phyloP scores from a whole-genome alignment of 2,329 filamentous ascomycete genomes.

The Alternaria gaisen region DNA sequence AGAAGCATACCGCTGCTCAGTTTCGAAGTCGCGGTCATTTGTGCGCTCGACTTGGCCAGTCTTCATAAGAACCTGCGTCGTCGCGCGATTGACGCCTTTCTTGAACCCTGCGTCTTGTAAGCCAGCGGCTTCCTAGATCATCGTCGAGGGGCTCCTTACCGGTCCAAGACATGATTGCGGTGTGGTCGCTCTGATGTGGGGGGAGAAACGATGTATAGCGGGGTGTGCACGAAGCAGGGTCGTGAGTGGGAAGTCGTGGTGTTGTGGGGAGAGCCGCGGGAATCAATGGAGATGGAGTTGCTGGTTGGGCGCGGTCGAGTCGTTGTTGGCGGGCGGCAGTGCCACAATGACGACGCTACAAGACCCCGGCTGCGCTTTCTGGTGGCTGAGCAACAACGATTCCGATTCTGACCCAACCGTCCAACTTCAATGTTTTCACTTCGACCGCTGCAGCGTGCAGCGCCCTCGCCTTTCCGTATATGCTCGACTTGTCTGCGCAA shows the following conservation, averaged over 20 bases:
- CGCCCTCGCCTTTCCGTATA: constrained; percentile 12
- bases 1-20: constrained; percentile 79
- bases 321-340: constrained; percentile 28
- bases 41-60: constrained; percentile 98
- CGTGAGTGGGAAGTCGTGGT: constrained; percentile 6
- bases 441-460: constrained; percentile 29
- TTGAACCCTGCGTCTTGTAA: constrained; percentile 71
- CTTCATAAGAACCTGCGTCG: constrained; percentile 99
- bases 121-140: constrained; percentile 20
- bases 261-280: constrained; percentile 7
- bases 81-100: constrained; percentile 98
- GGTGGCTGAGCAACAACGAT: constrained; percentile 23
- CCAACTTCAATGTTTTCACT: constrained; percentile 35
- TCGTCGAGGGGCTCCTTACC: constrained; percentile 56
- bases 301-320: constrained; percentile 21
- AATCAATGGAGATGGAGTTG: constrained; percentile 18
- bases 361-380: constrained; percentile 20
- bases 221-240: background rate
- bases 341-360: constrained; percentile 42
- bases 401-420: constrained; percentile 7
- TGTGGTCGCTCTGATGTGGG: constrained; percentile 8
- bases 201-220: background rate
- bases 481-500: constrained; percentile 20
- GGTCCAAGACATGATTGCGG: constrained; percentile 61
- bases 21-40: constrained; percentile 97